Evolutionary conservation across 441 rosid species (phyloP), one percentile per base, ranked within the genome.

Genomic region (Gossypium trilobum): DNA sequence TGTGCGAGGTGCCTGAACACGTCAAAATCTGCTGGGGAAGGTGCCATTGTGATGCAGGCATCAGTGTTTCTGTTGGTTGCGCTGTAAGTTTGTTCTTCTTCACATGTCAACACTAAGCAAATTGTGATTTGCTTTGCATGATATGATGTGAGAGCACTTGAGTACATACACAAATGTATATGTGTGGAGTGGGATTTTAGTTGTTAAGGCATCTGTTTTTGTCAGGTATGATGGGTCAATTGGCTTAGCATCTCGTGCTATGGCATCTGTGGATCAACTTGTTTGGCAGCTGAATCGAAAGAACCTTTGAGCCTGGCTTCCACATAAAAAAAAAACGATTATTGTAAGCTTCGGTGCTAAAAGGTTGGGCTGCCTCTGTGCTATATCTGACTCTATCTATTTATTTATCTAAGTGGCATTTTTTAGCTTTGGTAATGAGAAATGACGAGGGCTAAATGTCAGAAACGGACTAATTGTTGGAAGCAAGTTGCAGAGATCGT

Each of bases 141-240:
- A 19, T 68, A 50, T 54, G 29, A 19, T 68, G 11, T 5, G 51
- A 36, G 55, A 6, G 33, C 20, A 16, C 13, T 65, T 19, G 48
- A 57, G 14, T 8, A n/a, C 63, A 58, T 22, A 44, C 10, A 36
- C 11, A 54, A 11, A 55, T 55, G 11, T 4, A 20, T 20, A 54
- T 1, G 29, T 27, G n/a, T 11, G 13, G 10, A 62, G 25, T 62
- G 25, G 1, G 50, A 36, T 62, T 62, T 33, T n/a, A 19, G 22
- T 64, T 20, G 64, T 59, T 10, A 3, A 8, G 29, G 27, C 19
- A 54, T 55, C 29, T n/a, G 14, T 16, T 72, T 65, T 59, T 62
- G 72, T 60, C 82, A 91, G 98, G 75, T 93, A 93, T 62, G 93
- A 88, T 62, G 97, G 97, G 25, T 87, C 97, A 20, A 75, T 88